phyloP scores from a whole-genome alignment of 345 rosid species.

The Pistacia integerrima region DNA sequence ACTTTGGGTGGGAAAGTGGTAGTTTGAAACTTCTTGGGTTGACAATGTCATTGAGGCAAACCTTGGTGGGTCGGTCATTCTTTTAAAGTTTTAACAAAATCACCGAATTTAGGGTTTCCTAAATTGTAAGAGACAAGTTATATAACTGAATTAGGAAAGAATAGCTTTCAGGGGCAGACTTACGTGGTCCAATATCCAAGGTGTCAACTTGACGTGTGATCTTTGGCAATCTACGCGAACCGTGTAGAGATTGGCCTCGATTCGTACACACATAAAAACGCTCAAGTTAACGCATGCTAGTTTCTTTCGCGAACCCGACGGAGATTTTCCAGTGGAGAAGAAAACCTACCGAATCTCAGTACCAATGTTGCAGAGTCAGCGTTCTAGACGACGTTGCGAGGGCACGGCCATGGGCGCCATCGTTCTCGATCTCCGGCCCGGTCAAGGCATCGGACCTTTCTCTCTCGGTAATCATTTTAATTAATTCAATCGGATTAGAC shows the following conservation, averaged over 20 bases:
- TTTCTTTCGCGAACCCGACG: constrained; percentile 9
- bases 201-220: background rate
- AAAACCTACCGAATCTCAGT: background rate
- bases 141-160: background rate
- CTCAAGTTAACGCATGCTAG: background rate
- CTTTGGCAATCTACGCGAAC: background rate
- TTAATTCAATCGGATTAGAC: background rate
- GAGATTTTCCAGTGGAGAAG: background rate
- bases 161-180: background rate
- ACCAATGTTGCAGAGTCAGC: constrained; percentile 48
- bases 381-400: constrained; percentile 81
- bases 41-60: too few relatives aligned
- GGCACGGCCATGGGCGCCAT: constrained; percentile 98
- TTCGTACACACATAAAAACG: background rate
- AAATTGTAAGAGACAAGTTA: background rate
- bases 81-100: too few relatives aligned
- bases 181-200: background rate
- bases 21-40: too few relatives aligned
- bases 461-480: constrained; percentile 56
- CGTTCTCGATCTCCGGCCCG: constrained; percentile 92
- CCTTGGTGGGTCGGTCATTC: too few relatives aligned
- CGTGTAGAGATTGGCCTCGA: background rate
- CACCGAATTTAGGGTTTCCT: too few relatives aligned
- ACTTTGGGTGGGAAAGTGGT: too few relatives aligned
- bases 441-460: constrained; percentile 90